Percentiles rank a stretch among this genome's conserved stretches.
phyloP scores from a whole-genome alignment of 805 yeast genomes.

The Cyberlindnera americana region DNA sequence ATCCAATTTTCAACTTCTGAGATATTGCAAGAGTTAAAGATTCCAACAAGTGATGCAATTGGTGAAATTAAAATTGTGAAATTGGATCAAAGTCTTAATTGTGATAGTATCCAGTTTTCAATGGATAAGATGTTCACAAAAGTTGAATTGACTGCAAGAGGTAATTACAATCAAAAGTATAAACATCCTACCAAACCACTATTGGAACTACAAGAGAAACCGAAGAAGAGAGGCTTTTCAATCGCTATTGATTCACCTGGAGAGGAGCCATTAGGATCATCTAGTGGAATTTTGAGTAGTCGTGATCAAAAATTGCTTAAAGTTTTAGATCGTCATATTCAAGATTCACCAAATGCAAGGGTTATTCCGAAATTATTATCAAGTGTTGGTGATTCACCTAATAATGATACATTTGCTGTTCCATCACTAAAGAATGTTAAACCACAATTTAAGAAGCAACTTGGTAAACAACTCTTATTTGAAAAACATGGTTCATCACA shows the following conservation, averaged over 20 bases:
- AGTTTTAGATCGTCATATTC: constrained; percentile 12
- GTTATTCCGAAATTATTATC: constrained; percentile 23
- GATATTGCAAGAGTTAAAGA: constrained; percentile 30
- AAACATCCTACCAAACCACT: constrained; percentile 7
- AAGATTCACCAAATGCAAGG: constrained; percentile 18
- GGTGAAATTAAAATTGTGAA: constrained; percentile 28
- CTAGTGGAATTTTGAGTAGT: not conserved
- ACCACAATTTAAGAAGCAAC: not conserved
- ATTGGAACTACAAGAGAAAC: not conserved
- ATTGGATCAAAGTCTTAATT: constrained; percentile 30
- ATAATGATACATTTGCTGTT: not conserved
- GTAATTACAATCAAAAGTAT: constrained; percentile 27
- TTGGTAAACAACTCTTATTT: too few relatives aligned
- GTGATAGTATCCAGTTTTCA: constrained; percentile 21
- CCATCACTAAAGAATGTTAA: not conserved
- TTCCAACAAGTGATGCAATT: constrained; percentile 28
- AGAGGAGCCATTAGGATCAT: not conserved
- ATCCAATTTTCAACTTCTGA: constrained; percentile 29
- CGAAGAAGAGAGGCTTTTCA: not conserved
- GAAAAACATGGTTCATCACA: constrained; percentile 1
- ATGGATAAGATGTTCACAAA: too few relatives aligned
- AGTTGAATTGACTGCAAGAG: constrained; percentile 33
- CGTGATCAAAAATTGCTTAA: constrained; percentile 4
- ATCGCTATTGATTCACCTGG: constrained; percentile 5
- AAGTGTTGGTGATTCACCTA: constrained; percentile 1